Percentiles rank a stretch among this genome's conserved stretches.
phyloP scores from a whole-genome alignment of 2,329 filamentous ascomycete species.

The Fusarium abutilonis region DNA sequence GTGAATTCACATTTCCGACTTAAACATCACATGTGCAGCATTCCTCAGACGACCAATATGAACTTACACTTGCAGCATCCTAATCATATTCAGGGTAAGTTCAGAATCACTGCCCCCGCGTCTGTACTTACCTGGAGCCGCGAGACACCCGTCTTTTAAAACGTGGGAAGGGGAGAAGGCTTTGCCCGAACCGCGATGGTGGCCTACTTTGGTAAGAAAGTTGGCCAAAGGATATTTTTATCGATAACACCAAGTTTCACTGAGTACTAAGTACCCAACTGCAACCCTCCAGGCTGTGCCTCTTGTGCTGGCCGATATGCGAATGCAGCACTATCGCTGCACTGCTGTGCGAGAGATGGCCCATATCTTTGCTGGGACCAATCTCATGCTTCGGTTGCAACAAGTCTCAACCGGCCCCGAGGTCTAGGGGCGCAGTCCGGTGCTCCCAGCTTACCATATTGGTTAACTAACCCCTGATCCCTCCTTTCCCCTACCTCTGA shows the following conservation, averaged over 20 bases:
- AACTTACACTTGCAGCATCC: conserved; percentile 28
- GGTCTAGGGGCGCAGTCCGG: conserved; percentile 40
- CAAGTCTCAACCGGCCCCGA: conserved; percentile 42
- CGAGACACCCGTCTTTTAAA: conserved; percentile 26
- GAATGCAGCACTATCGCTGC: conserved; percentile 3
- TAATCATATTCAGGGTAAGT: conserved; percentile 27
- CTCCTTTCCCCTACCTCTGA: conserved; percentile 21
- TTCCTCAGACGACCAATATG: conserved; percentile 26
- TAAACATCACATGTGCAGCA: conserved; percentile 34
- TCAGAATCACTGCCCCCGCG: conserved; percentile 15
- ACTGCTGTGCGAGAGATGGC: conserved; percentile 23
- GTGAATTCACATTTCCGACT: not conserved
- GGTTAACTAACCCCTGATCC: conserved; percentile 4
- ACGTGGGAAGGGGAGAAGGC: conserved; percentile 24
- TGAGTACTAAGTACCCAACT: conserved; percentile 8
- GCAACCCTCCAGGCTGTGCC: conserved; percentile 33
- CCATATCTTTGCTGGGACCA: conserved; percentile 24
- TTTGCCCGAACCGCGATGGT: conserved; percentile 32
- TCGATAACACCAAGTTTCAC: conserved; percentile 27
- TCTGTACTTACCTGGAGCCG: conserved; percentile 25
- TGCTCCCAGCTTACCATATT: conserved; percentile 22
- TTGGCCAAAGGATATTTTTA: conserved; percentile 42
- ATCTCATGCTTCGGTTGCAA: conserved; percentile 36
- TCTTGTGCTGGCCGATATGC: conserved; percentile 16
- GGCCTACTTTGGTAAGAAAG: conserved; percentile 23